Conservation (phyloP, 2,329 filamentous ascomycete genomes). For the Fusarium sambucinum region DNA sequence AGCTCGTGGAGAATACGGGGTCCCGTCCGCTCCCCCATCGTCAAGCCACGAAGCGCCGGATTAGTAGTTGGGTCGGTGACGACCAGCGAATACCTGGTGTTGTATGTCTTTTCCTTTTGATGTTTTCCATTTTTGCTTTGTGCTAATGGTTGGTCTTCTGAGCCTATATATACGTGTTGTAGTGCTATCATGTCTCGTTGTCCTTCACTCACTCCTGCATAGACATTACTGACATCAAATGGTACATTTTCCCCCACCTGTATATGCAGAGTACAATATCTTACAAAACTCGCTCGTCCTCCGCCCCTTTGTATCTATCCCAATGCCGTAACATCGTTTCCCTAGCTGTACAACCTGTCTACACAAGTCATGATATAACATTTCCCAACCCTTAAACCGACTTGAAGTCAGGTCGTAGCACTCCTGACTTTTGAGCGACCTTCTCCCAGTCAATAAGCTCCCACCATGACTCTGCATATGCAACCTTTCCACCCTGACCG, state of each 20-base stretch:
- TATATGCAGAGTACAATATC: constrained; percentile 52
- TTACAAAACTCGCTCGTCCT: constrained; percentile 45
- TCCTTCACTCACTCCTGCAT: constrained; percentile 4
- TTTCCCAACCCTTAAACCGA: constrained; percentile 26
- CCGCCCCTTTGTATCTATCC: constrained; percentile 26
- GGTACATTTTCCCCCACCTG: constrained; percentile 48
- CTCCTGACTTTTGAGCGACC: constrained; percentile 64
- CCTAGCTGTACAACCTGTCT: constrained; percentile 19
- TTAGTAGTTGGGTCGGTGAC: constrained; percentile 45
- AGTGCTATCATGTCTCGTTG: neutral
- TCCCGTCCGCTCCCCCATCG: constrained; percentile 43
- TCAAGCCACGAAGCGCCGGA: constrained; percentile 42
- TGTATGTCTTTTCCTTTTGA: constrained; percentile 36
- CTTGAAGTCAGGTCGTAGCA: constrained; percentile 54
- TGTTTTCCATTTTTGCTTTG: constrained; percentile 2
- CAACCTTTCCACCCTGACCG: constrained; percentile 78
- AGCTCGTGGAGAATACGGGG: constrained; percentile 42
- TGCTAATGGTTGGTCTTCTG: neutral
- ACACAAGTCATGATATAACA: constrained; percentile 4
- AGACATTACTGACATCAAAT: constrained; percentile 39
- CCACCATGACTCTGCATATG: constrained; percentile 89
- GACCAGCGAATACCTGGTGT: constrained; percentile 43
- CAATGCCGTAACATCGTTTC: constrained; percentile 35
- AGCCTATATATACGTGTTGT: neutral
- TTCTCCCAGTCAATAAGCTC: constrained; percentile 84